Evolutionary conservation across 1,284 basidiomycete species (phyloP).

Genomic region (Afroboletus lepidellus): DNA sequence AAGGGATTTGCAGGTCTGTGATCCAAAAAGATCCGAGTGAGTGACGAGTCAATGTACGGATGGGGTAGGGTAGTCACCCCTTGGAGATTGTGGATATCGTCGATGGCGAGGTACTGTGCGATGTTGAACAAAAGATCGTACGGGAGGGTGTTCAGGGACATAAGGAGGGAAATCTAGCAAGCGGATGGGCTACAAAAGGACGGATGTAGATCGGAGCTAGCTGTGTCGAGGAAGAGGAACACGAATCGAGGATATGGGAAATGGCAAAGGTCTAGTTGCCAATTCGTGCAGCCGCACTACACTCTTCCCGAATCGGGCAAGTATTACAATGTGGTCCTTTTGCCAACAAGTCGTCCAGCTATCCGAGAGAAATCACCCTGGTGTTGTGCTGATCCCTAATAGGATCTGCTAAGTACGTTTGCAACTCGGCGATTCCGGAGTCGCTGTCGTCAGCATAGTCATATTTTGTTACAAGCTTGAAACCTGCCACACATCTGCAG

Average conservation of each 20-base stretch:
- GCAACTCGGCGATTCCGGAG: no score
- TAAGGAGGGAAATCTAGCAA: neutral
- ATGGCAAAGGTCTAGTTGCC: neutral
- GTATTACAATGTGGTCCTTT: neutral
- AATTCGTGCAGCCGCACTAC: constrained; percentile 6
- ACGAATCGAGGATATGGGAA: constrained; percentile 19
- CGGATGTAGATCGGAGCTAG: constrained; percentile 9
- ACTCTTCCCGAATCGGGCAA: constrained; percentile 14
- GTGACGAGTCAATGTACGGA: neutral
- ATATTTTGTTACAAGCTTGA: no score
- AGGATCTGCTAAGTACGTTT: no score
- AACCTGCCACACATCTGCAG: no score
- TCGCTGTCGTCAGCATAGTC: no score
- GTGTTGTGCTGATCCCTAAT: no score
- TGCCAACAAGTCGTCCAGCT: neutral
- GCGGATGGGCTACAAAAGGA: neutral
- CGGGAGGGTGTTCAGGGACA: constrained; percentile 50
- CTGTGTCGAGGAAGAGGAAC: constrained; percentile 1
- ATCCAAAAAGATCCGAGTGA: constrained; percentile 3
- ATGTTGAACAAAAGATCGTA: constrained; percentile 71
- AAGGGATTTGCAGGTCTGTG: constrained; percentile 59
- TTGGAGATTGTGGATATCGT: constrained; percentile 58
- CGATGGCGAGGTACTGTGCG: constrained; percentile 54
- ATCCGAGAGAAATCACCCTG: no score
- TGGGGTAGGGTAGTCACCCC: constrained; percentile 43